Base-by-base conservation (phyloP, 108 stramenopile species). In the Skeletonema grethae region DNA sequence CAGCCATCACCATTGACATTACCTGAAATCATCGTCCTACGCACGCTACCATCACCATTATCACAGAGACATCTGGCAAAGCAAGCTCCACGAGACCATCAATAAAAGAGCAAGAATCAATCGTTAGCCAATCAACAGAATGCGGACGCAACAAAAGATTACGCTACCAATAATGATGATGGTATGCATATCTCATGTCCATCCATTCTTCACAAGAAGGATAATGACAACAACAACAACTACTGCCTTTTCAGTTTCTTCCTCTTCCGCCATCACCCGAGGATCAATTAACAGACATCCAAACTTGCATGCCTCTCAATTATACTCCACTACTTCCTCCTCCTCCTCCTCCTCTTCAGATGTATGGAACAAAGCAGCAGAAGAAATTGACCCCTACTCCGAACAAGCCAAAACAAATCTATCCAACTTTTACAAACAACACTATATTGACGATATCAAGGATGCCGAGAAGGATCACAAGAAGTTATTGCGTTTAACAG, bases 401-500 rank as follows among this genome's bases (percentile, higher is more conserved):
- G 68, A 69, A 36, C 10, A 63, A 13, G 75, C 75, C 0, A 76
- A 46, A 64, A 20, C 34, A 61, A 39, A 76, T 34, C 68, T 76
- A 18, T 13, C 62, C 38, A 76, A 63, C 45, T 53, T 76, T 20
- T 69, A 56, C 63, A 61, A 35, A 31, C 45, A 63, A 28, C 7
- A 76, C 60, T 15, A 36, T 5, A 20, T 76, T 30, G 4, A 22
- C 0, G 22, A 0, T 1, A 20, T 38, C 43, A 36, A 55, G 16
- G 53, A 72, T 34, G 62, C 62, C 9, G 57, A 69, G 7, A 53
- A 68, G 11, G 53, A 62, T 12, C 84, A 90, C 45, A 62, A 86
- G 57, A 65, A 89, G 69, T 32, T 94, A 48, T 66, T 73, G 16
- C 61, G 77, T 36, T 72, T 90, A 25, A 75, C 88, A 8, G 77